phyloP scores from a whole-genome alignment of 2,329 filamentous ascomycete species.

The Ophiostoma novo-ulmi region DNA sequence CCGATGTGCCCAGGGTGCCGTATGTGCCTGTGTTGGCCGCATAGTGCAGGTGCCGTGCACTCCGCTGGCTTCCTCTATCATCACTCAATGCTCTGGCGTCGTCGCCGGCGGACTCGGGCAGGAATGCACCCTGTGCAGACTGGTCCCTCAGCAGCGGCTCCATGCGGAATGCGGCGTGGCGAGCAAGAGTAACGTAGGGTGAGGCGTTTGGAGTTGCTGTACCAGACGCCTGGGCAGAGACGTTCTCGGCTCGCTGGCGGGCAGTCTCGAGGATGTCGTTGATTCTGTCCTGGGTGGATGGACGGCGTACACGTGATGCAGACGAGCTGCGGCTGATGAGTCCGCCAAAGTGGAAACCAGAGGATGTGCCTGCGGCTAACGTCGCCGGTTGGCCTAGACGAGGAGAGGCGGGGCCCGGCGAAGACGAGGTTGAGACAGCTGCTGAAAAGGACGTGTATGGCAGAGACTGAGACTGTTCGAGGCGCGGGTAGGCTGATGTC shows the following conservation, averaged over 20 bases:
- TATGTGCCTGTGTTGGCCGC: conserved; percentile 21
- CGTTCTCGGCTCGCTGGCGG: conserved; percentile 32
- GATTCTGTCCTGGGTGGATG: conserved; percentile 34
- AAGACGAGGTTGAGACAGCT: conserved; percentile 5
- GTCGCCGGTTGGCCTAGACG: neutral
- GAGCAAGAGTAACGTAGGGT: conserved; percentile 11
- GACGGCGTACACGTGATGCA: conserved; percentile 26
- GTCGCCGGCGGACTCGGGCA: conserved; percentile 24
- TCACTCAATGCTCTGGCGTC: conserved; percentile 25
- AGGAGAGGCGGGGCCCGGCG: neutral
- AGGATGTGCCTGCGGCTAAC: conserved; percentile 14
- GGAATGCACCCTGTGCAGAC: conserved; percentile 25
- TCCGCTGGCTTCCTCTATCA: conserved; percentile 25
- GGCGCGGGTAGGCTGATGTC: conserved; percentile 5
- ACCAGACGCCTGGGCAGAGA: conserved; percentile 6
- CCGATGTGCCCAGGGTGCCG: conserved; percentile 13
- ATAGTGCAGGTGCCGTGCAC: conserved; percentile 23
- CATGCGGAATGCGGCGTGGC: conserved; percentile 21
- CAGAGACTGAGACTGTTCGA: neutral
- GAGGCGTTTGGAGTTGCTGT: conserved; percentile 19
- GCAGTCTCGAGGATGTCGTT: conserved; percentile 35
- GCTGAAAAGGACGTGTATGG: neutral
- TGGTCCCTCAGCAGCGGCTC: conserved; percentile 26
- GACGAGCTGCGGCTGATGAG: conserved; percentile 17
- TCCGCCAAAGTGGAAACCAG: neutral